Evolutionary conservation across 1,284 basidiomycete species (phyloP), one percentile per base, ranked within the genome.

Genomic region (Afroboletus lepidellus): DNA sequence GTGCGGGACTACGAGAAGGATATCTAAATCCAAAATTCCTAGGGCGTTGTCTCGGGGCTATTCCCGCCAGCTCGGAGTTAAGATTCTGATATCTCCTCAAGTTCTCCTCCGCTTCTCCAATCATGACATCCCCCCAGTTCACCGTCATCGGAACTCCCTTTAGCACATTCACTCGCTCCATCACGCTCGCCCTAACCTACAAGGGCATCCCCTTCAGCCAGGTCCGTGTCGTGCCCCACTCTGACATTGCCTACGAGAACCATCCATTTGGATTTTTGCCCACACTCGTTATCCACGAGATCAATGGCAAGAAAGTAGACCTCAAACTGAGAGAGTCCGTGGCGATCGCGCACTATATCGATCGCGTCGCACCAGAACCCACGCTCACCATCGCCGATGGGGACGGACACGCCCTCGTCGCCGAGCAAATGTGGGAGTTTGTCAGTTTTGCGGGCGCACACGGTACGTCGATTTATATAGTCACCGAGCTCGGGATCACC

Each of bases 221-320:
- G 41, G 53, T 65, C 43, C 46, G 51, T 8, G 58, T 59, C 23
- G 34, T 54, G 3, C 69, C 69, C 0, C 66, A 70, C 56, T 69
- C 69, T 1, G 65, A 64, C 15, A 55, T 36, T 15, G 66, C 69
- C 23, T 56, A 63, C 39, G 55, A 62, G 2, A 30, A 67, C 48
- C 66, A 69, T 32, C 69, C 61, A 11, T 71, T 69, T 24, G 69
- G 69, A 23, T 71, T 68, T 51, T 20, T 69, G 7, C 66, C 66
- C 30, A 65, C 68, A 0, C 63, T 69, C 41, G 23, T 69, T 52
- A 57, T 69, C 48, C 66, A 62, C 41, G 56, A 61, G 37, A 51
- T 65, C 47, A 32, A 59, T 21, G 68, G 63, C 15, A 56, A 57
- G 15, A 27, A 30, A 11, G 57, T 58, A 33, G 51, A 69, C 16